Evolutionary conservation across 495 filamentous ascomycete genomes (phyloP).

Genomic region (Oidiodendron maius): DNA sequence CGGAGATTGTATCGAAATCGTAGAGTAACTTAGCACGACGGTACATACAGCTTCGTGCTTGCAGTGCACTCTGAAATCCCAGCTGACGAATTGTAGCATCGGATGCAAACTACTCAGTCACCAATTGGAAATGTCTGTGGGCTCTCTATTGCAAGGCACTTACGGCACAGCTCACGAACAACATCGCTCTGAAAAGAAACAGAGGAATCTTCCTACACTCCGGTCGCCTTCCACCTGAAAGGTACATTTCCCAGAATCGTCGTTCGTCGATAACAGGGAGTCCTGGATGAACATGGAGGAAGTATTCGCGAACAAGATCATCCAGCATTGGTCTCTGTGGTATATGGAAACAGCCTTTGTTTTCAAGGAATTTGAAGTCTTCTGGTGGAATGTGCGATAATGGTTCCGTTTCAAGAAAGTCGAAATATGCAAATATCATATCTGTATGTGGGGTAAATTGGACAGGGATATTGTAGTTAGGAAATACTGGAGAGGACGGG

Average conservation of each 20-base stretch:
- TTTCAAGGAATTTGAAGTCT: slow-evolving; percentile 37
- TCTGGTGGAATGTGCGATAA: slow-evolving; percentile 33
- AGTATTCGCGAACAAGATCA: slow-evolving; percentile 42
- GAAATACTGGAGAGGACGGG: not conserved
- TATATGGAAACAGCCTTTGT: slow-evolving; percentile 36
- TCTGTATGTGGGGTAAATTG: slow-evolving; percentile 20
- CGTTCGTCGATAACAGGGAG: slow-evolving; percentile 42
- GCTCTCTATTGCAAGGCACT: slow-evolving; percentile 12
- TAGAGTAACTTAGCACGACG: slow-evolving; percentile 35
- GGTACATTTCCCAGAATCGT: slow-evolving; percentile 40
- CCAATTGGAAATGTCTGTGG: slow-evolving; percentile 24
- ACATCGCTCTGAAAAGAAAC: slow-evolving; percentile 41
- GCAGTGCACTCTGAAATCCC: slow-evolving; percentile 36
- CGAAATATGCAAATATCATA: slow-evolving; percentile 29
- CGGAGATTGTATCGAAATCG: slow-evolving; percentile 30
- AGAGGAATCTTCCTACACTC: slow-evolving; percentile 30
- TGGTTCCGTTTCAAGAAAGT: slow-evolving; percentile 31
- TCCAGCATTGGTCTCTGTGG: slow-evolving; percentile 31
- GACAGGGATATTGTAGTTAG: not conserved
- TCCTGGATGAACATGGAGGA: slow-evolving; percentile 40
- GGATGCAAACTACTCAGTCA: slow-evolving; percentile 19
- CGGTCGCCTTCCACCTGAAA: slow-evolving; percentile 2
- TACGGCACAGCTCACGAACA: slow-evolving; percentile 42
- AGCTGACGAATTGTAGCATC: slow-evolving; percentile 32
- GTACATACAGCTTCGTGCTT: slow-evolving; percentile 38